phyloP scores from a whole-genome alignment of 2,329 filamentous ascomycete species.

The Trichoderma pleuroti region DNA sequence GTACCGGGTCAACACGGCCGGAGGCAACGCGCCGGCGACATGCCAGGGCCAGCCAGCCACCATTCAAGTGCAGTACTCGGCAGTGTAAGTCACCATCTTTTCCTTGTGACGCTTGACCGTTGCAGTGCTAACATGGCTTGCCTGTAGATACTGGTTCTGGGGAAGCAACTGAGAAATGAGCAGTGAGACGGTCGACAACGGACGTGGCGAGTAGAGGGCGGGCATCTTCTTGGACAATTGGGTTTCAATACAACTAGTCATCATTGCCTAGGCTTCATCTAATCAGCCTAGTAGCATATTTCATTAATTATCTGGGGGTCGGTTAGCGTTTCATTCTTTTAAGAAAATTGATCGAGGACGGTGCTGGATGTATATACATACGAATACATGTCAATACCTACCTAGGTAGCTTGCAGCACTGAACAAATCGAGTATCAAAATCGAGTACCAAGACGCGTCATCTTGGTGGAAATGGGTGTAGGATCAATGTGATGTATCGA shows the following conservation, averaged over 20 bases:
- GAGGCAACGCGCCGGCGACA: conserved; percentile 69
- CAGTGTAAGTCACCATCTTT: conserved; percentile 63
- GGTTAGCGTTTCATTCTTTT: conserved; percentile 5
- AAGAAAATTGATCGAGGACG: background rate
- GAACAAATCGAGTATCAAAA: background rate
- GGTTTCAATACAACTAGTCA: background rate
- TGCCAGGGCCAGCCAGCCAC: conserved; percentile 61
- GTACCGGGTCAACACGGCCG: conserved; percentile 80
- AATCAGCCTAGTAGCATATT: background rate
- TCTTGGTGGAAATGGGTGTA: background rate
- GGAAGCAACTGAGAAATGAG: conserved; percentile 10
- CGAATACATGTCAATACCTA: background rate
- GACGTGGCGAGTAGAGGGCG: background rate
- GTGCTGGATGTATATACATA: background rate
- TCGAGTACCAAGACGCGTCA: too few relatives aligned
- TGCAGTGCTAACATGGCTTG: conserved; percentile 14
- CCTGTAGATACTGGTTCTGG: conserved; percentile 40
- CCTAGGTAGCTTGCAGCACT: background rate
- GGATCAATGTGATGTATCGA: background rate
- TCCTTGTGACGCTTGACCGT: background rate
- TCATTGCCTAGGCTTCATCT: background rate
- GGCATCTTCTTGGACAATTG: background rate
- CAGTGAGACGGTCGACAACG: background rate
- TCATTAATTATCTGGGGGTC: conserved; percentile 7
- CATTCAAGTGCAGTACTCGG: conserved; percentile 76